Percentiles rank a stretch among this genome's conserved stretches.
These are phyloP conservation scores for Fabrea salina DNA, from an alignment of 169 alveolate genomes.

Conservation along the genomic window DNA sequence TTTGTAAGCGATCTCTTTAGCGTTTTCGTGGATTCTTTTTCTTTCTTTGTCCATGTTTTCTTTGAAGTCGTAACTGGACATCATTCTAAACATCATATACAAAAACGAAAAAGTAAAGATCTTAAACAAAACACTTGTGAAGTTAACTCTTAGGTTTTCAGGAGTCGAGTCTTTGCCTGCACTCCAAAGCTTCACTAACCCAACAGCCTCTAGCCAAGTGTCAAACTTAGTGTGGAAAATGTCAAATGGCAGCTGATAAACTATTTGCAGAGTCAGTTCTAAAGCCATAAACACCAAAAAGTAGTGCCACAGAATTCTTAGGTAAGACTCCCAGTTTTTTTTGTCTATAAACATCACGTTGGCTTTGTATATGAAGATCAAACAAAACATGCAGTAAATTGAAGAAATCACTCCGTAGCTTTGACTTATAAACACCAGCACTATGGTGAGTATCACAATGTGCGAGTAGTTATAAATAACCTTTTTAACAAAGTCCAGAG, in stretches of 20 bases:
- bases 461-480: constrained; percentile 15
- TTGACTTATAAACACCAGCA: constrained; percentile 3
- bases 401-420: constrained; percentile 11
- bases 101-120: constrained; percentile 8
- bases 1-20: background rate
- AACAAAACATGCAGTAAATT: constrained; percentile 1
- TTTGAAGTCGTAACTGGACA: constrained; percentile 5
- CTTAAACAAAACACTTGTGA: background rate
- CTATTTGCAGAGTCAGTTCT: constrained; percentile 3
- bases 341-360: background rate
- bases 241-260: background rate
- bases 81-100: constrained; percentile 18
- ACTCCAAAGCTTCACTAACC: constrained; percentile 7
- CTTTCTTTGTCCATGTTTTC: background rate
- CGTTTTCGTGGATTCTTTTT: background rate
- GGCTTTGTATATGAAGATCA: constrained; percentile 18
- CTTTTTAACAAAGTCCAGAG: background rate
- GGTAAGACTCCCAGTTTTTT: background rate
- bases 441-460: background rate
- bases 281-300: constrained; percentile 8
- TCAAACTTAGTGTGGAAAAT: background rate
- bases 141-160: background rate
- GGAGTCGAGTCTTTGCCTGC: constrained; percentile 20
- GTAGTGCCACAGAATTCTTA: background rate
- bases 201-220: background rate